Evolutionary conservation across 1,284 basidiomycete species (phyloP), one percentile per base, ranked within the genome.

Genomic region (Cutaneotrichosporon dermatis): DNA sequence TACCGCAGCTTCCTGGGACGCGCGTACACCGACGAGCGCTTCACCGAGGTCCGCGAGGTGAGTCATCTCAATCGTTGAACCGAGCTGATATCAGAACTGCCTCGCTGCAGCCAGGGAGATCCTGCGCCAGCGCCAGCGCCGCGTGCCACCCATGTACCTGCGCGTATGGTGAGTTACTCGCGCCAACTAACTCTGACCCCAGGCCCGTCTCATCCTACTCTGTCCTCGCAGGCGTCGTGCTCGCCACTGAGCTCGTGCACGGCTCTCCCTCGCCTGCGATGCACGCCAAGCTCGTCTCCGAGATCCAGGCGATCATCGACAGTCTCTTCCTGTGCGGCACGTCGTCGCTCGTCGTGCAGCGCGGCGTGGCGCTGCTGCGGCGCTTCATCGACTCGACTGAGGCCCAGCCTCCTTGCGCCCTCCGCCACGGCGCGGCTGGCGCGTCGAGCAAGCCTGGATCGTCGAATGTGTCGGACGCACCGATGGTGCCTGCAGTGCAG

Each of bases 121-220:
- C n/a, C 44, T 69, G 4, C 58, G 59, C 10, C 59, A 60, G 15
- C 60, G 68, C 45, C 49, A 55, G 45, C 65, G 63, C 37, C 64
- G 64, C 35, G 66, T 69, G 3, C 69, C 69, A n/a, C 49, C 58
- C 11, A 62, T 71, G 61, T 71, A 67, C 61, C 66, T 64, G 51
- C 67, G 67, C 37, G 63, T 66, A 33, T 71, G 69, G 69, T 49
- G 44, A 33, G 54, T n/a, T n/a, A n/a, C n/a, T n/a, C n/a, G n/a
- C n/a, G n/a, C n/a, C n/a, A n/a, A n/a, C n/a, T n/a, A n/a, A 8
- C 16, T 35, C 54, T 55, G 37, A 54, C 35, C 0, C 15, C 44
- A 55, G 54, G 66, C 67, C 56, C 41, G 55, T 71, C 10, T 64
- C 66, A 2, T 66, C 66, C 8, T 64, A 68, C 57, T 67, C 68